A percentile compares a stretch with the other conserved stretches of the same genome.
Conservation (phyloP, 2,329 filamentous ascomycete genomes). For the Lasiodiplodia citricola region DNA sequence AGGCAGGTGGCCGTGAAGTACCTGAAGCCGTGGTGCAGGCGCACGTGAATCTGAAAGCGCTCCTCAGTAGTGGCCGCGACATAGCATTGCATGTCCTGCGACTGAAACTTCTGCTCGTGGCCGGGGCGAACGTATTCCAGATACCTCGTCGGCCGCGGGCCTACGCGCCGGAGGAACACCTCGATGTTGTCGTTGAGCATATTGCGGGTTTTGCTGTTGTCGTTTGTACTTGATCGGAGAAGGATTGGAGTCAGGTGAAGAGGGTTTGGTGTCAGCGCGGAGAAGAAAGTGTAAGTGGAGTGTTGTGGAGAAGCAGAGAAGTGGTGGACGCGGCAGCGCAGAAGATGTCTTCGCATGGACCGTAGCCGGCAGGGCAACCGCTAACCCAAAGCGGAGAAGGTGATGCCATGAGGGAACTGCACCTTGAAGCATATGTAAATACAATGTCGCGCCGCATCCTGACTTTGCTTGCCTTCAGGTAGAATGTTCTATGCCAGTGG, state of each 20-base stretch:
- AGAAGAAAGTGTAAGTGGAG: not conserved
- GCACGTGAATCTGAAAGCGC: conserved; percentile 7
- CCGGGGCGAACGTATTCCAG: conserved; percentile 7
- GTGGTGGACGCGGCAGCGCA: not conserved
- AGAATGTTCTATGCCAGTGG: no score
- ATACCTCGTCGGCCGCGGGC: not conserved
- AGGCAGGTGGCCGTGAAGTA: conserved; percentile 16
- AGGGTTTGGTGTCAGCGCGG: not conserved
- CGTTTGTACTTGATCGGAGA: not conserved
- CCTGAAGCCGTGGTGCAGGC: conserved; percentile 6
- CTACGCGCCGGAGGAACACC: conserved; percentile 9
- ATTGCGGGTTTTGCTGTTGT: not conserved
- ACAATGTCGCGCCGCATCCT: no score
- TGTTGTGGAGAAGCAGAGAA: not conserved
- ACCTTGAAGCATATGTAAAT: no score
- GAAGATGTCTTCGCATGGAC: not conserved
- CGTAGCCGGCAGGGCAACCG: not conserved
- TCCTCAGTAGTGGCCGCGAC: conserved; percentile 6
- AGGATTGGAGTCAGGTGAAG: not conserved
- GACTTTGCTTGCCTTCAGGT: not conserved
- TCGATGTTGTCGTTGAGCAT: conserved; percentile 22
- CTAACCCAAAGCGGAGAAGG: not conserved
- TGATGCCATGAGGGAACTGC: not conserved
- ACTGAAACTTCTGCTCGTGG: not conserved
- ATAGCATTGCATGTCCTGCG: not conserved